A percentile compares a stretch with the other conserved stretches of the same genome.
phyloP scores from a whole-genome alignment of 2,329 filamentous ascomycete genomes.

The Cordyceps sp. region DNA sequence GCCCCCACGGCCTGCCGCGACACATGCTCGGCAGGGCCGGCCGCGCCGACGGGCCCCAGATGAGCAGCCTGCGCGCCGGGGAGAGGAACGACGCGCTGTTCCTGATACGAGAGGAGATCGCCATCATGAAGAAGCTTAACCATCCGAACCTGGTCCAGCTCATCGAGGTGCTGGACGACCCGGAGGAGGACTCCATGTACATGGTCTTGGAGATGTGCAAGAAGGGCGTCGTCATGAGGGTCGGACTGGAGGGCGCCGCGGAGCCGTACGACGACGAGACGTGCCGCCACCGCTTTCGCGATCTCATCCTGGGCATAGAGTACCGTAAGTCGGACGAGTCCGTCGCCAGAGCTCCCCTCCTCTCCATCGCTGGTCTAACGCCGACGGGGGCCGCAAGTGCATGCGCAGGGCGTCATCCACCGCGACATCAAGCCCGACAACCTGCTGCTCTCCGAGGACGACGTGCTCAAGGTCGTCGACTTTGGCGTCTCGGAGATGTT shows the following conservation, averaged over 20 bases:
- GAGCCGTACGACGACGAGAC: slow-evolving; percentile 68
- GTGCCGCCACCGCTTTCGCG: slow-evolving; percentile 85
- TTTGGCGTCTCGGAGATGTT: slow-evolving; percentile 99
- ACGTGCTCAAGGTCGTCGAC: slow-evolving; percentile 92
- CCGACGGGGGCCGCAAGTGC: slow-evolving; percentile 34
- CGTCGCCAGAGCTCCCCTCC: too few relatives aligned
- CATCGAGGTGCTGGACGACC: slow-evolving; percentile 90
- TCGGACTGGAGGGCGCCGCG: slow-evolving; percentile 69
- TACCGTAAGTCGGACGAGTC: slow-evolving; percentile 46
- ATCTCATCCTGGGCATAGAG: slow-evolving; percentile 87
- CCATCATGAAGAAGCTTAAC: slow-evolving; percentile 97
- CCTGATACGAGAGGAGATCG: slow-evolving; percentile 88
- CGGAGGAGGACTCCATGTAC: slow-evolving; percentile 87
- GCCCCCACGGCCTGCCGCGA: slow-evolving; percentile 18
- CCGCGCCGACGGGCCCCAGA: slow-evolving; percentile 10
- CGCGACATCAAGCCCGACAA: slow-evolving; percentile 98
- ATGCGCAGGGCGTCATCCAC: slow-evolving; percentile 87
- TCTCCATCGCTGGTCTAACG: not conserved
- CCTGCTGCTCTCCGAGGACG: slow-evolving; percentile 72
- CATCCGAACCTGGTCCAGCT: slow-evolving; percentile 87
- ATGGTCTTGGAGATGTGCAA: slow-evolving; percentile 99
- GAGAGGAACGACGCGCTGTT: slow-evolving; percentile 59
- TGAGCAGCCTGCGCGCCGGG: slow-evolving; percentile 19
- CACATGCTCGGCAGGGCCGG: slow-evolving; percentile 8
- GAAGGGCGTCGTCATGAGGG: slow-evolving; percentile 93